Conservation (phyloP, 805 yeast species). For the Myxozyma melibiosi region DNA sequence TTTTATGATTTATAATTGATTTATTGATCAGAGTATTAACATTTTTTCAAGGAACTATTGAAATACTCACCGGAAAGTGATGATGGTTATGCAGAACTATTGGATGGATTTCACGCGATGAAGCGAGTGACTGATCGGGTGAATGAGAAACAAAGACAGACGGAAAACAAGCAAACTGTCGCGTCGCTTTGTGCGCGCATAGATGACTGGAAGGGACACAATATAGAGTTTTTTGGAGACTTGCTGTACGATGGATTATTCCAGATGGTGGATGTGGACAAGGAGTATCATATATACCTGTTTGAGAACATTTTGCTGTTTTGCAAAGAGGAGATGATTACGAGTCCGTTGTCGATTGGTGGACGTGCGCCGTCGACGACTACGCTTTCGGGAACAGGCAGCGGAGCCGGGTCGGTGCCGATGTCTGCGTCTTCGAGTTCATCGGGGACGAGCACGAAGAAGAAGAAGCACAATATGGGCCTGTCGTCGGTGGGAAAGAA, state of each 20-base stretch:
- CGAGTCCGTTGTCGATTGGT: neutral
- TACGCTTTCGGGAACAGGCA: neutral
- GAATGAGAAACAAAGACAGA: slow-evolving; percentile 89
- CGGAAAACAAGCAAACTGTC: slow-evolving; percentile 77
- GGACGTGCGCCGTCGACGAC: neutral
- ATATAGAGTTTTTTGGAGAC: slow-evolving; percentile 78
- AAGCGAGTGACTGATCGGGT: slow-evolving; percentile 84
- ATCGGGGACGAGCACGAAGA: slow-evolving; percentile 40
- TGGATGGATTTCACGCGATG: slow-evolving; percentile 69
- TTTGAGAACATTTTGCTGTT: slow-evolving; percentile 71
- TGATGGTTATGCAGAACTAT: slow-evolving; percentile 66
- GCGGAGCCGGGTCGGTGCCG: neutral
- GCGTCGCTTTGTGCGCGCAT: slow-evolving; percentile 73
- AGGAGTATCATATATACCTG: slow-evolving; percentile 85
- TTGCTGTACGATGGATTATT: slow-evolving; percentile 57
- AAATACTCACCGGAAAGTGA: slow-evolving; percentile 59
- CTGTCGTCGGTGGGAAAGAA: slow-evolving; percentile 53
- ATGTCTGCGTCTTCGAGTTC: neutral
- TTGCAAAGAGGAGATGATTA: slow-evolving; percentile 57
- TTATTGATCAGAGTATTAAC: neutral
- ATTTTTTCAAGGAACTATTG: slow-evolving; percentile 53
- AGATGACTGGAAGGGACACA: slow-evolving; percentile 90
- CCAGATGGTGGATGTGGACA: slow-evolving; percentile 64
- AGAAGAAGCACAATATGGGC: slow-evolving; percentile 49
- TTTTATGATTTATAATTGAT: neutral